phyloP scores from a whole-genome alignment of 768 basidiomycete genomes.

The Erythrobasidium yunnanense region DNA sequence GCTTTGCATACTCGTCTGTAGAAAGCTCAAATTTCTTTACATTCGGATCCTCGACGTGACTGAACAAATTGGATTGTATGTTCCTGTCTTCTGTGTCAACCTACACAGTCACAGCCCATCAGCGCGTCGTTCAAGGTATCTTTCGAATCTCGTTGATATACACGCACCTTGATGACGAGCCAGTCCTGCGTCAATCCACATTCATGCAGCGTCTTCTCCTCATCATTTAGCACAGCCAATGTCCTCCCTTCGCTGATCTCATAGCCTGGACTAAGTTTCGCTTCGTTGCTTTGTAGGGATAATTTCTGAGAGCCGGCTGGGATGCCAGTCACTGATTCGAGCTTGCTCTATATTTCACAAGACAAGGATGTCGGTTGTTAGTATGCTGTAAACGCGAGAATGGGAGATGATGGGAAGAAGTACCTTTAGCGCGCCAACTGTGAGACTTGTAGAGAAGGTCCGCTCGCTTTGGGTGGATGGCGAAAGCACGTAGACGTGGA shows the following conservation, averaged over 20 bases:
- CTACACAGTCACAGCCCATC: no score
- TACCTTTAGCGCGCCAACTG: neutral
- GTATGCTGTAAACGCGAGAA: neutral
- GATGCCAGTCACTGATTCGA: constrained; percentile 81
- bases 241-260: constrained; percentile 38
- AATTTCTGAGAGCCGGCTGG: constrained; percentile 63
- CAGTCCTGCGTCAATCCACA: constrained; percentile 64
- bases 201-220: constrained; percentile 56
- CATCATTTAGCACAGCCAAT: constrained; percentile 55
- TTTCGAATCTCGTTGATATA: neutral
- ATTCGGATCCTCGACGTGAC: constrained; percentile 62
- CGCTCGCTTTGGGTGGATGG: constrained; percentile 10
- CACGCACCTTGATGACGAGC: constrained; percentile 65
- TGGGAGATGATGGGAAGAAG: neutral
- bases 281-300: constrained; percentile 52
- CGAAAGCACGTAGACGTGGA: constrained; percentile 2
- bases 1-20: constrained; percentile 63
- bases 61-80: constrained; percentile 55
- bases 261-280: constrained; percentile 12
- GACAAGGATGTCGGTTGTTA: neutral
- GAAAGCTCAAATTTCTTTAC: constrained; percentile 87
- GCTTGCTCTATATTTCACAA: constrained; percentile 55
- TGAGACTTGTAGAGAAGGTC: neutral
- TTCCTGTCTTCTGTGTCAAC: constrained; percentile 56
- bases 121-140: neutral